Evolutionary conservation across 768 basidiomycete genomes (phyloP), one percentile per base, ranked within the genome.

Genomic region (Austroboletus eburneus): DNA sequence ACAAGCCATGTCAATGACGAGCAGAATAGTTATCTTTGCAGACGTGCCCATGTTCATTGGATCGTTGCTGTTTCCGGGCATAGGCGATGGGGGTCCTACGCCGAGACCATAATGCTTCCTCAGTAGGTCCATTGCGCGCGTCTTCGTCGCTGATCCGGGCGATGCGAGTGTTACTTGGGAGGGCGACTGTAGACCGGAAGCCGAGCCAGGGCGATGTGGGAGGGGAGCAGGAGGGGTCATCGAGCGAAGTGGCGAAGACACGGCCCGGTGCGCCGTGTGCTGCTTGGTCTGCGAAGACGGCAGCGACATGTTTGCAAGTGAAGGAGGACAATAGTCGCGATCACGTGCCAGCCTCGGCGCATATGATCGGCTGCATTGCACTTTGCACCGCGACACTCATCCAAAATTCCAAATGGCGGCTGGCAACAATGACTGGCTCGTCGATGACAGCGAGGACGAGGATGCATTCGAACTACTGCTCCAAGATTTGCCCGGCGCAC

Each of bases 91-190:
- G 25, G 80, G 80, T 0, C 82, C 83, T n/a, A 87, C 69, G 16
- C 83, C 86, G 22, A 94, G 67, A 5, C 90, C 89, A 74, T 94
- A 94, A 59, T 94, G 91, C 54, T 88, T 90, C 57, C 91, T 73
- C 42, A 93, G 59, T 40, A 92, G 63, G 61, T 91, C 88, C 54
- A 85, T 74, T 12, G 90, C 90, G 14, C 83, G 72, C 17, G 76
- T 70, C 57, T 81, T 83, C 18, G 61, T 50, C 25, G 61, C 57
- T 20, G 66, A 62, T 34, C 64, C 63, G 10, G 67, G 58, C 22
- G 71, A 52, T 17, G 64, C 42, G 21, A 55, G 47, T n/a, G 57
- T 42, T 33, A 50, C 57, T 33, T 59, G 56, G 7, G 66, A 54
- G 33, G 50, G 45, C 54, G 58, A 32, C 56, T 56, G 42, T 45